Evolutionary conservation across 345 rosid species (phyloP).

Genomic region (Eucalyptus melliodora): DNA sequence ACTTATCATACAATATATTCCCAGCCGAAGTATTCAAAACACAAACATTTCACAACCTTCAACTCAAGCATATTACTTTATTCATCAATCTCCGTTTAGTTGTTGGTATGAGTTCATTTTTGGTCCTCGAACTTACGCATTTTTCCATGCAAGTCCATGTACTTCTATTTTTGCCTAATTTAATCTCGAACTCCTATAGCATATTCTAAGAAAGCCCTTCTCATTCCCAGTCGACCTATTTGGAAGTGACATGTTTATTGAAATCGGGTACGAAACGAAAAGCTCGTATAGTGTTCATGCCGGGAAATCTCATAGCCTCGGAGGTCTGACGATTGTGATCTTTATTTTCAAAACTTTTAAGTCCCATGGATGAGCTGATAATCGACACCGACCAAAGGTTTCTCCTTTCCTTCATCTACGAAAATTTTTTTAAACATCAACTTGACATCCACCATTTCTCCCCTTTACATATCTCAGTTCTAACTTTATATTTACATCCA

Average conservation of each 20-base stretch:
- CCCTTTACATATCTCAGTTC: not conserved
- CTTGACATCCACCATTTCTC: not conserved
- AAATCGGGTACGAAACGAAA: not conserved
- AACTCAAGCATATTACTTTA: not conserved
- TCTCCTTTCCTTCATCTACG: not conserved
- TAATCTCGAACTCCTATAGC: not conserved
- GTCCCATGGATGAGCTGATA: not conserved
- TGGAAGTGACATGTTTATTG: not conserved
- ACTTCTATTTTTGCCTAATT: not conserved
- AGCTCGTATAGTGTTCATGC: not conserved
- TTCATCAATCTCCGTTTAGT: not conserved
- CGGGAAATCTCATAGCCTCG: not conserved
- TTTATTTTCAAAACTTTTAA: not conserved
- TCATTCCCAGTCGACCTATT: not conserved
- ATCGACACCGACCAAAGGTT: not conserved
- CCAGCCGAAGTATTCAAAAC: not conserved
- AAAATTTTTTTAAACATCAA: not conserved
- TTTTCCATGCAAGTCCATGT: not conserved
- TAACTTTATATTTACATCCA: not conserved
- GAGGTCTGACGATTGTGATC: not conserved
- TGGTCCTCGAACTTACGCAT: not conserved
- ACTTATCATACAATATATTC: not conserved
- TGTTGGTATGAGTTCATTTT: not conserved
- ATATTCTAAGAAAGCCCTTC: not conserved
- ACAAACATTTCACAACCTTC: not conserved